phyloP scores from a whole-genome alignment of 176 grass and related monocot genomes.

The Pontederia crassipes region DNA sequence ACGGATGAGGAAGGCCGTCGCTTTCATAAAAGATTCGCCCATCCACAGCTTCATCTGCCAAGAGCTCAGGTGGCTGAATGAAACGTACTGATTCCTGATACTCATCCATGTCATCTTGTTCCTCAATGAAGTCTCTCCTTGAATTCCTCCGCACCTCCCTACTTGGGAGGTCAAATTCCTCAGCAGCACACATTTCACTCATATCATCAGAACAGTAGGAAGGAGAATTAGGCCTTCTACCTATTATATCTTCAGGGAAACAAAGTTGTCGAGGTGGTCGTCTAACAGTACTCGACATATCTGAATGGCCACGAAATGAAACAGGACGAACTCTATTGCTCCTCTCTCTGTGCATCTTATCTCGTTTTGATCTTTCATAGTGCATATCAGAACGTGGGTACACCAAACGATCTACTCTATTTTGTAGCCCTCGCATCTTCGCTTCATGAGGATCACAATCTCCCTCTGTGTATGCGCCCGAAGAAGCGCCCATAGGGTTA shows the following conservation, averaged over 20 bases:
- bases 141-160: neutral
- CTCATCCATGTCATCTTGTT: neutral
- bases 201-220: neutral
- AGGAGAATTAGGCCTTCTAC: neutral
- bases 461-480: neutral
- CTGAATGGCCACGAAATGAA: neutral
- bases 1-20: neutral
- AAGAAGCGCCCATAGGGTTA: neutral
- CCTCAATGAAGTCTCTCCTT: neutral
- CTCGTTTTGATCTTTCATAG: too few species aligned
- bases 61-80: neutral
- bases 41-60: neutral
- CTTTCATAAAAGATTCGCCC: neutral
- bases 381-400: too few species aligned
- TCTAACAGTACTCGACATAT: neutral
- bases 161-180: neutral
- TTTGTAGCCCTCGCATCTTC: too few species aligned
- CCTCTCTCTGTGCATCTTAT: neutral
- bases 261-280: neutral
- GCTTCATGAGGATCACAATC: too few species aligned
- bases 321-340: neutral
- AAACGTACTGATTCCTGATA: neutral
- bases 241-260: neutral
- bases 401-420: too few species aligned
- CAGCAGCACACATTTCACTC: neutral